phyloP scores from a whole-genome alignment of 108 stramenopile genomes.

The Skeletonema potamos region DNA sequence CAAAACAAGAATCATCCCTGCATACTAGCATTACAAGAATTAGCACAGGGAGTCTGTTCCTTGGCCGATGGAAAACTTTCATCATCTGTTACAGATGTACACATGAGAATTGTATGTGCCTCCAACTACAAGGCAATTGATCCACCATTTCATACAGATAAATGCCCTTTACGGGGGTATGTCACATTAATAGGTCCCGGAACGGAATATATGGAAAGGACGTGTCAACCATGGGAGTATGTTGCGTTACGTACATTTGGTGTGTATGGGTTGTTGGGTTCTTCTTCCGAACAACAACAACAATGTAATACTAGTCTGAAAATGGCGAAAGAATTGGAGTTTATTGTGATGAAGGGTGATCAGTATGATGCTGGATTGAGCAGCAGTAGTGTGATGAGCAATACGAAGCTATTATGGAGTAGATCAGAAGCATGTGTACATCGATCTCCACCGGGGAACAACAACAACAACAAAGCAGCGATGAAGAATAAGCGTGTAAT shows the following conservation, averaged over 20 bases:
- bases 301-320: slow-evolving; percentile 16
- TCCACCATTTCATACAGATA: slow-evolving; percentile 68
- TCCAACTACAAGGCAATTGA: slow-evolving; percentile 53
- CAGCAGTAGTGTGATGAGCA: not conserved
- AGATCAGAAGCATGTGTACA: slow-evolving; percentile 62
- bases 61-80: slow-evolving; percentile 29
- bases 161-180: slow-evolving; percentile 62
- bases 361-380: slow-evolving; percentile 29
- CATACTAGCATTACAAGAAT: slow-evolving; percentile 35
- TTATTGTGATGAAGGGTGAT: slow-evolving; percentile 76
- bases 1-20: no score
- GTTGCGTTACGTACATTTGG: slow-evolving; percentile 47
- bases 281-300: no score
- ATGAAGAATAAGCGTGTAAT: slow-evolving; percentile 67
- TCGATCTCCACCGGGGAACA: slow-evolving; percentile 51
- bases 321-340: slow-evolving; percentile 53
- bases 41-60: slow-evolving; percentile 39
- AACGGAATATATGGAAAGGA: slow-evolving; percentile 49
- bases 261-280: slow-evolving; percentile 4
- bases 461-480: no score
- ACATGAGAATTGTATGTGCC: slow-evolving; percentile 55
- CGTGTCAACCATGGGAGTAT: slow-evolving; percentile 59
- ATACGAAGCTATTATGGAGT: slow-evolving; percentile 36
- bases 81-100: slow-evolving; percentile 32
- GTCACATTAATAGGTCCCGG: slow-evolving; percentile 58